These are phyloP conservation scores for Eucommia ulmoides DNA, from an alignment of 257 asterid genomes.

Conservation along the genomic window DNA sequence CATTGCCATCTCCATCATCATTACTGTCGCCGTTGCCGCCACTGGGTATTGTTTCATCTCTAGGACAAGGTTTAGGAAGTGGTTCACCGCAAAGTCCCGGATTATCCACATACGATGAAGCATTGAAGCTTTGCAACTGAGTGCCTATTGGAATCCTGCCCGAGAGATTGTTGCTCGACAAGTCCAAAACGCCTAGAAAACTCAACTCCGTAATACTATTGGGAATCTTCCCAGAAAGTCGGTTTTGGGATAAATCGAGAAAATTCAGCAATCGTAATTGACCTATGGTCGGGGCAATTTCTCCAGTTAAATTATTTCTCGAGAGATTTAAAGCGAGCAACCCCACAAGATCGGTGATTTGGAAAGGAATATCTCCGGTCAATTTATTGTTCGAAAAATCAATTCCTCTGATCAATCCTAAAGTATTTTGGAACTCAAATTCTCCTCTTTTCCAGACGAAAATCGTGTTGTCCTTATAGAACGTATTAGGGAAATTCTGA, in stretches of 20 bases:
- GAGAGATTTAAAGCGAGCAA: neutral
- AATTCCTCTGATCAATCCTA: neutral
- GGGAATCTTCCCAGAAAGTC: conserved; percentile 1
- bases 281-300: neutral
- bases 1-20: neutral
- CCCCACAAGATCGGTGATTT: neutral
- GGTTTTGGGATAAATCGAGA: neutral
- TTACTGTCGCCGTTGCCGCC: neutral
- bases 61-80: neutral
- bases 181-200: neutral
- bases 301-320: neutral
- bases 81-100: neutral
- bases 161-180: neutral
- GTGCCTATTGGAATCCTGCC: neutral
- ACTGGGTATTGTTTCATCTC: neutral
- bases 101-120: neutral
- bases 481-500: too few relatives aligned
- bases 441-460: conserved; percentile 2
- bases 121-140: neutral
- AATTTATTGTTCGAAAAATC: neutral
- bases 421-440: neutral
- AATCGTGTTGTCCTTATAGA: too few relatives aligned
- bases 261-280: neutral
- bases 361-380: neutral
- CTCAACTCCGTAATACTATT: neutral